A percentile compares a stretch with the other conserved stretches of the same genome.
Evolutionary conservation across 352 stramenopile genomes (phyloP).

Genomic region (Globisporangium cylindrosporum): DNA sequence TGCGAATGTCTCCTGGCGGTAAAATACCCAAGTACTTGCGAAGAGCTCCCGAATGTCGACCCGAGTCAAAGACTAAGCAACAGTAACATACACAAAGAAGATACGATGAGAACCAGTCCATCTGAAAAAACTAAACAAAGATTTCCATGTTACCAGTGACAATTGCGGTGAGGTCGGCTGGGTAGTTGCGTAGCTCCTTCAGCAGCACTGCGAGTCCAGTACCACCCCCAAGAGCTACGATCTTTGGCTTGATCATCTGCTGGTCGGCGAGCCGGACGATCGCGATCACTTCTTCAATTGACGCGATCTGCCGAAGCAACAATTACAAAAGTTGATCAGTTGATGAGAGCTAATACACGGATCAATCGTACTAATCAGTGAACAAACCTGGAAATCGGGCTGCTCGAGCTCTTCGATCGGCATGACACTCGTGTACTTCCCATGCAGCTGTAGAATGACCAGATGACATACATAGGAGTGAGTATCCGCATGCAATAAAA

Average conservation of each 20-base stretch:
- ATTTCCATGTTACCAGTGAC: conserved; percentile 44
- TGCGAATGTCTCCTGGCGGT: conserved; percentile 81
- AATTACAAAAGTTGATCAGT: background rate
- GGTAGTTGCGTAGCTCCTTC: conserved; percentile 82
- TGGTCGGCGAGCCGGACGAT: conserved; percentile 78
- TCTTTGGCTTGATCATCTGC: conserved; percentile 78
- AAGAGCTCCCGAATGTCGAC: conserved; percentile 72
- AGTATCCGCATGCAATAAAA: background rate
- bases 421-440: conserved; percentile 85
- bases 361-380: background rate
- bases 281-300: conserved; percentile 70
- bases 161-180: conserved; percentile 80
- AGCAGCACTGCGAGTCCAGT: conserved; percentile 80
- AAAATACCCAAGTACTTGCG: conserved; percentile 84
- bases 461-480: background rate
- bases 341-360: background rate
- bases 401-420: conserved; percentile 82
- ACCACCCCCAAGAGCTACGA: conserved; percentile 77
- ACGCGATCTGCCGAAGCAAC: conserved; percentile 48
- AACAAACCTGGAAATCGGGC: conserved; percentile 65
- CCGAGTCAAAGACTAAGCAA: conserved; percentile 74
- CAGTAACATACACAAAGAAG: background rate
- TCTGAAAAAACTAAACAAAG: background rate
- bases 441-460: conserved; percentile 50
- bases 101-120: background rate